Evolutionary conservation across 148 eudicot genomes (phyloP), one percentile per base, ranked within the genome.

Genomic region (Chenopodium album): DNA sequence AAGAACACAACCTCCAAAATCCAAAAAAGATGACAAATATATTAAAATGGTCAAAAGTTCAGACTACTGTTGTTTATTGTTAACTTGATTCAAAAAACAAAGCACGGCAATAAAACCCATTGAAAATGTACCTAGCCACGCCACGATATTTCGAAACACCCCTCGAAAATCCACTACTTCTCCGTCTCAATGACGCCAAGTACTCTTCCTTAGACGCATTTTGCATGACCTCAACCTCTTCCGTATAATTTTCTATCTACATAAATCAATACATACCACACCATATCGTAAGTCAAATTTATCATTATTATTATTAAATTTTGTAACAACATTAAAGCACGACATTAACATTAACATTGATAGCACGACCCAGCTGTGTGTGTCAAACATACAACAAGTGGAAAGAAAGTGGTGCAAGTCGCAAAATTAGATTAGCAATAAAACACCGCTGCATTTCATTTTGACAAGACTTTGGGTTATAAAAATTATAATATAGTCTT

Each of bases 71-170:
- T 50, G 7, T 50, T 11, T 50, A 50, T 9, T 56, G 5, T 17
- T 17, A 14, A 14, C 62, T 4, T 14, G 17, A 56, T 56, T 56
- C 19, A 56, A 56, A 19, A 56, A 56, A 56, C 62, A 56, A 56
- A 56, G 17, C 4, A 14, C 0, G 62, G 16, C 56, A 52, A 14
- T 14, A 52, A 50, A 52, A 52, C 4, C 5, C 22, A 56, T 14
- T 17, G 16, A 37, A 37, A 75, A 68, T 34, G 62, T 86, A 93
- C 99, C 95, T 92, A 56, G 98, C 98, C 17, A 97, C 98, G 2
- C 99, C 99, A 4, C 99, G 93, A 81, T 94, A 97, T 82, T 97
- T 92, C 0, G 99, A 97, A 44, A 90, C 97, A 7, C 99, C 99
- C 79, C 98, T 87, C 0, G 99, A 91, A 82, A 97, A 97, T 64